Conservation (phyloP, 805 yeast species). For the Yarrowia bubula region DNA sequence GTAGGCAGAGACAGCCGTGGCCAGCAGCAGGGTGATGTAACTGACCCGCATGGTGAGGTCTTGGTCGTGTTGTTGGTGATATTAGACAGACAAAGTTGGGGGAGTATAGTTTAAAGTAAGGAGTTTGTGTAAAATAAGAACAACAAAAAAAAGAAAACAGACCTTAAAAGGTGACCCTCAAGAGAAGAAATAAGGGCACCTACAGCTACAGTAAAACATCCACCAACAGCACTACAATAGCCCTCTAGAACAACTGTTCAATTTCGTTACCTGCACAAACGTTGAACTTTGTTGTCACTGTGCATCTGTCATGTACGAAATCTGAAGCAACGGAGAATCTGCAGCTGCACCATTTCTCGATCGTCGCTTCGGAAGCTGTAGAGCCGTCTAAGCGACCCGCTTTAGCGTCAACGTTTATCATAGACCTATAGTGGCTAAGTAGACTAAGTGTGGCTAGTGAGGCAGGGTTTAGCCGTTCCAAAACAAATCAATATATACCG, state of each 20-base stretch:
- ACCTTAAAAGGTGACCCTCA: too few species aligned
- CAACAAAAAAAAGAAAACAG: too few species aligned
- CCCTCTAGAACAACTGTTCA: too few species aligned
- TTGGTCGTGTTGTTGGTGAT: not conserved
- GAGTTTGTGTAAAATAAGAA: not conserved
- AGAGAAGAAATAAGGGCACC: too few species aligned
- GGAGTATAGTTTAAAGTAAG: not conserved
- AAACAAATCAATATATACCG: too few species aligned
- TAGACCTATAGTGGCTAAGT: too few species aligned
- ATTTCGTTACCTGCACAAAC: not conserved
- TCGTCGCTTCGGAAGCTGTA: not conserved
- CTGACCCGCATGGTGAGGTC: not conserved
- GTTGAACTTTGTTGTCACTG: not conserved
- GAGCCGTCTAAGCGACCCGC: not conserved
- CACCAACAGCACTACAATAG: too few species aligned
- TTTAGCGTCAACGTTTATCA: too few species aligned
- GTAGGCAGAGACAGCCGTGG: slow-evolving; percentile 11
- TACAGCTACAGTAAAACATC: too few species aligned
- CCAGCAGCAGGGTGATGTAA: not conserved
- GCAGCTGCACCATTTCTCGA: not conserved
- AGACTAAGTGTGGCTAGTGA: too few species aligned
- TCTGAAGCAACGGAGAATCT: not conserved
- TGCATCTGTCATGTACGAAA: not conserved
- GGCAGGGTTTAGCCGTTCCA: too few species aligned
- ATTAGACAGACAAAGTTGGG: too few species aligned